Evolutionary conservation across 176 grass and related monocot species (phyloP).

Genomic region (Oryza rufipogon): DNA sequence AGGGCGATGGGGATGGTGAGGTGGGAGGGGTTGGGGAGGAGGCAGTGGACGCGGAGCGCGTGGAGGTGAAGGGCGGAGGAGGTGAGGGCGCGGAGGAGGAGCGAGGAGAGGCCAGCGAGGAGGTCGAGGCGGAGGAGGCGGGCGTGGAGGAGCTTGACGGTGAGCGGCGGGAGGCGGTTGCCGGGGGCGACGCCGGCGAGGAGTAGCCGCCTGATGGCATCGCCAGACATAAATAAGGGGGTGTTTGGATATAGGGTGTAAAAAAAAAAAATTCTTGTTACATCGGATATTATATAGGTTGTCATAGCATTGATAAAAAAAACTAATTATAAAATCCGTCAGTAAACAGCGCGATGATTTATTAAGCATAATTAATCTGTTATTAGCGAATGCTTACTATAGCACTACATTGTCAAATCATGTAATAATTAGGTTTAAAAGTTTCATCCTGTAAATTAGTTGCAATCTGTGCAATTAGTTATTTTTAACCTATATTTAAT

Average conservation of each 20-base stretch:
- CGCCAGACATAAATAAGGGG: conserved; percentile 5
- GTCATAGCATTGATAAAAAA: too few relatives aligned
- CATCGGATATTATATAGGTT: fast-evolving
- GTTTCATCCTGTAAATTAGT: too few relatives aligned
- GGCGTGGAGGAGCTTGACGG: conserved; percentile 49
- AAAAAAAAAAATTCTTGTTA: too few relatives aligned
- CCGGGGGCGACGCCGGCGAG: neutral
- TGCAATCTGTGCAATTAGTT: too few relatives aligned
- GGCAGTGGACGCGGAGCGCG: conserved; percentile 41
- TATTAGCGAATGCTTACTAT: too few relatives aligned
- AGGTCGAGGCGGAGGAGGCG: conserved; percentile 59
- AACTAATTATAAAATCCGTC: too few relatives aligned
- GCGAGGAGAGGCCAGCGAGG: conserved; percentile 10
- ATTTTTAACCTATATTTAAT: too few relatives aligned
- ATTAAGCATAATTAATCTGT: too few relatives aligned
- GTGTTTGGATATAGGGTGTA: too few relatives aligned
- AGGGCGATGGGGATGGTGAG: conserved; percentile 62
- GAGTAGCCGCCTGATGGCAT: conserved; percentile 33
- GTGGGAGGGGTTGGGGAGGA: conserved; percentile 39
- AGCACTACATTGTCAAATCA: too few relatives aligned
- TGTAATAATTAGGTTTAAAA: too few relatives aligned
- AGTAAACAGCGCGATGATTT: too few relatives aligned
- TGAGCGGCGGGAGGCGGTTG: conserved; percentile 28
- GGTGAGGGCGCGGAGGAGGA: neutral
- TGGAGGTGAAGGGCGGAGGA: conserved; percentile 45